These are phyloP conservation scores for Clitopilus hobsonii DNA, from an alignment of 768 basidiomycete species.

Conservation along the genomic window DNA sequence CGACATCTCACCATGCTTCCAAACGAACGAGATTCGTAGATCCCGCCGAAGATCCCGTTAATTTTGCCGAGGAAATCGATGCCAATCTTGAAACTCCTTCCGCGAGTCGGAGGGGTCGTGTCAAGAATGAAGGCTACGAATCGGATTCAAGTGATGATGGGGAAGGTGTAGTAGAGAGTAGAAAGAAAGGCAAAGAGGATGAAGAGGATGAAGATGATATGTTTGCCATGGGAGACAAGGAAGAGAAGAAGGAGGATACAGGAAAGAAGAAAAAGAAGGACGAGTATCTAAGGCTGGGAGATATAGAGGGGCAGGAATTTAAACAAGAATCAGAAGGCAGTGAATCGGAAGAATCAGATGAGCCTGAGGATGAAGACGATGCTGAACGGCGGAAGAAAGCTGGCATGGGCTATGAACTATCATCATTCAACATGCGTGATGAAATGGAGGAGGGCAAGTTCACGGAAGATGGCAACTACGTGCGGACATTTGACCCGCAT, in stretches of 20 bases:
- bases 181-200: conserved; percentile 46
- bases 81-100: conserved; percentile 64
- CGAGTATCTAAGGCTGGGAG: conserved; percentile 80
- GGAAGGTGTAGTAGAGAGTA: conserved; percentile 86
- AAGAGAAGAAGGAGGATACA: conserved; percentile 41
- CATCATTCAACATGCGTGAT: conserved; percentile 97
- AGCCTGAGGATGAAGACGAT: conserved; percentile 75
- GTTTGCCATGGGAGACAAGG: conserved; percentile 67
- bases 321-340: conserved; percentile 37
- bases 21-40: conserved; percentile 83
- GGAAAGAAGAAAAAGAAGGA: conserved; percentile 54
- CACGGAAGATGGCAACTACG: conserved; percentile 87
- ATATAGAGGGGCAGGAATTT: conserved; percentile 98
- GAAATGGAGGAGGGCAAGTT: conserved; percentile 99
- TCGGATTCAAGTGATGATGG: conserved; percentile 94
- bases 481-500: conserved; percentile 83
- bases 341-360: conserved; percentile 36
- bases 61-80: conserved; percentile 79
- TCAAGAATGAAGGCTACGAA: conserved; percentile 86
- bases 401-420: conserved; percentile 91
- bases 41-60: conserved; percentile 66
- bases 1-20: conserved; percentile 25
- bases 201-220: conserved; percentile 66
- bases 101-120: conserved; percentile 51
- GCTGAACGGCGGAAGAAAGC: conserved; percentile 69